Percentiles rank a stretch among this genome's conserved stretches.
phyloP scores from a whole-genome alignment of 2,329 filamentous ascomycete genomes.

The Zymoseptoria ardabiliae region DNA sequence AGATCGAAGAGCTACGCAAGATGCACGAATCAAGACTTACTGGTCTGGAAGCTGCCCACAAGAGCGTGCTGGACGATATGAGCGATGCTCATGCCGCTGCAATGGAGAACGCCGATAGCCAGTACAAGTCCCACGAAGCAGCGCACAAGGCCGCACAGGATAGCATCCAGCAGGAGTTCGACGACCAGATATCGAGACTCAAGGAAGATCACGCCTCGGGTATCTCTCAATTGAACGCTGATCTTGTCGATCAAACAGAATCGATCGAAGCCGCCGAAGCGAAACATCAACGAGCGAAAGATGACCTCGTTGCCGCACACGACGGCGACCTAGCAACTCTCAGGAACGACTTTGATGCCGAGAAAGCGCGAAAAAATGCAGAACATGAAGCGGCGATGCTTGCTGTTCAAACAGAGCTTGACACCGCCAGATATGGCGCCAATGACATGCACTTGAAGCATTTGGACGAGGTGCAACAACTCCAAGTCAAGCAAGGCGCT shows the following conservation, averaged over 20 bases:
- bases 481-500: slow-evolving; percentile 7
- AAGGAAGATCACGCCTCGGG: slow-evolving; percentile 14
- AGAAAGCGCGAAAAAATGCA: not conserved
- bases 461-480: slow-evolving; percentile 5
- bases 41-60: slow-evolving; percentile 1
- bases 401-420: slow-evolving; percentile 3
- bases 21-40: slow-evolving; percentile 1
- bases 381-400: slow-evolving; percentile 3
- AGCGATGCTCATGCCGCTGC: slow-evolving; percentile 1
- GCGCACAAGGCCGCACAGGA: slow-evolving; percentile 8
- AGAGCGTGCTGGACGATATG: slow-evolving; percentile 1
- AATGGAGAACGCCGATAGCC: slow-evolving; percentile 1
- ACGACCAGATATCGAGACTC: slow-evolving; percentile 7
- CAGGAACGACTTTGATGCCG: not conserved
- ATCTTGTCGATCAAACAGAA: not conserved
- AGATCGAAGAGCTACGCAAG: not conserved
- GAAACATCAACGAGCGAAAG: not conserved
- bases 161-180: slow-evolving; percentile 6
- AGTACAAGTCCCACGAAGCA: not conserved
- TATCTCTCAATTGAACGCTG: not conserved
- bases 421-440: not conserved
- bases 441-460: not conserved
- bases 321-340: not conserved
- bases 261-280: not conserved
- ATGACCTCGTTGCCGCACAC: slow-evolving; percentile 6